Percentiles rank a stretch among this genome's conserved stretches.
Evolutionary conservation across 257 asterid genomes (phyloP).

Genomic region (Salvia splendens): DNA sequence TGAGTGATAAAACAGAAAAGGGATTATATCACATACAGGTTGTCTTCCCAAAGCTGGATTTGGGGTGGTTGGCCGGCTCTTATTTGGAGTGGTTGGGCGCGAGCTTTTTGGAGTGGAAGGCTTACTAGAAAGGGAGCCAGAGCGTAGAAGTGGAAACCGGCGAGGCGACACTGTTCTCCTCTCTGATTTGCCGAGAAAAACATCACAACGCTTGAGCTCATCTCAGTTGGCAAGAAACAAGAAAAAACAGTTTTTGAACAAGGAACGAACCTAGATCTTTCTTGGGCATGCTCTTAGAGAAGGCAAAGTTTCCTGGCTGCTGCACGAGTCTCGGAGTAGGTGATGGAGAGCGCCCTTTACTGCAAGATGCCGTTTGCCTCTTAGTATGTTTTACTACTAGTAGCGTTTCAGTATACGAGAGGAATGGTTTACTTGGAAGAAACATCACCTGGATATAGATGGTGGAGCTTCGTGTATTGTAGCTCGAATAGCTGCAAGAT

Average conservation of each 20-base stretch:
- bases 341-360: constrained; percentile 53
- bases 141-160: constrained; percentile 79
- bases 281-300: constrained; percentile 48
- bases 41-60: constrained; percentile 63
- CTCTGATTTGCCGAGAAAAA: constrained; percentile 45
- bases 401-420: neutral
- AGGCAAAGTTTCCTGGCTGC: constrained; percentile 54
- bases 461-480: constrained; percentile 71
- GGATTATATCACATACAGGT: constrained; percentile 37
- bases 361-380: constrained; percentile 29
- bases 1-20: neutral
- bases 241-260: neutral
- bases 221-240: neutral
- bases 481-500: constrained; percentile 63
- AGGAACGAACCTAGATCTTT: constrained; percentile 61
- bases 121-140: constrained; percentile 67
- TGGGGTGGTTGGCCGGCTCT: constrained; percentile 74
- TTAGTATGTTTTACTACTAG: constrained; percentile 26
- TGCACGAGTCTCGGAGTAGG: constrained; percentile 58
- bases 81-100: constrained; percentile 64
- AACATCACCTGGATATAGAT: constrained; percentile 50
- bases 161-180: constrained; percentile 76
- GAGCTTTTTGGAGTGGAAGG: constrained; percentile 73
- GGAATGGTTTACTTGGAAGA: neutral
- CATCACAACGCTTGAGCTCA: constrained; percentile 9